Base-by-base conservation (phyloP, 345 rosid species). In the Erysimum cheiranthoides region DNA sequence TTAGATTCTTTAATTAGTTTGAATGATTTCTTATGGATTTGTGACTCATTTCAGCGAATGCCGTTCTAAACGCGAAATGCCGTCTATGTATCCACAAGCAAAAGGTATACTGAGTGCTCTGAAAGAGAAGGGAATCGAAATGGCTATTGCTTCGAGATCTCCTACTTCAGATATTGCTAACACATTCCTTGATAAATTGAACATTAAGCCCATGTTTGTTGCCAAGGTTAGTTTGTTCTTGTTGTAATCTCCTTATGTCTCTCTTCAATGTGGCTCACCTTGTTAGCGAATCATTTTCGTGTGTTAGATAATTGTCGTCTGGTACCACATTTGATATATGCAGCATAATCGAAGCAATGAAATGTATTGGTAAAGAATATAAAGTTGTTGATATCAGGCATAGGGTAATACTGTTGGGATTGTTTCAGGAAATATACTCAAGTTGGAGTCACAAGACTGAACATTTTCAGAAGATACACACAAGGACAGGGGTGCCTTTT, bases 101-200 rank as follows among this genome's bases (percentile, higher is more conserved):
- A 83, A 83, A 49, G 96, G 96, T 52, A 78, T 90, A 56, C 0
- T 93, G 66, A 65, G 42, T 74, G 95, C 89, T 30, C 79, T 93
- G 43, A 85, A 88, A 73, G 95, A 93, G 30, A 90, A 85, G 61
- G 93, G 93, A 13, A 73, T 90, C 43, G 88, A 89, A 77, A 68
- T 87, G 49, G 96, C 98, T 43, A 60, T 90, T 81, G 96, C 98
- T 69, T 93, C 96, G 0, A 80, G 94, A 61, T 90, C 98, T 43
- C 96, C 96, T 2, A 84, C 92, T 35, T 66, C 91, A 3, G 87
- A 90, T 62, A 87, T 85, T 57, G 98, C 98, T 14, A 87, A 73
- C 61, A 69, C 89, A 50, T 93, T 89, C 64, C 81, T 90, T 72
- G 89, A 84, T 18, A 93, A 86, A 79, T 61, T 93, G 83, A 76